Percentiles rank a stretch among this genome's conserved stretches.
Conservation (phyloP, 2,329 filamentous ascomycete species). For the Cladophialophora carrionii region DNA sequence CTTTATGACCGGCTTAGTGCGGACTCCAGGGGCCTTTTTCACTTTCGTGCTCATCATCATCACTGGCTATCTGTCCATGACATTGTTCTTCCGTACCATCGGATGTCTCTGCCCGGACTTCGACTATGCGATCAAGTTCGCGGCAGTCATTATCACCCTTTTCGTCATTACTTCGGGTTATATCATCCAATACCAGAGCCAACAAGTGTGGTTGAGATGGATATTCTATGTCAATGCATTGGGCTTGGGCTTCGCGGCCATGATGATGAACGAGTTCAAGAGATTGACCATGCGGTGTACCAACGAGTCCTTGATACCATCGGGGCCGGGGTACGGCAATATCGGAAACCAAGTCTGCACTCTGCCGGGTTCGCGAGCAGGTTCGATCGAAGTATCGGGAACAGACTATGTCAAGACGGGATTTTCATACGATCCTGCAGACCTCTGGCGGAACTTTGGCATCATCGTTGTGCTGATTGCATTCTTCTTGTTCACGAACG, state of each 20-base stretch:
- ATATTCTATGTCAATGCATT: conserved; percentile 77
- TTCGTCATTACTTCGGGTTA: conserved; percentile 82
- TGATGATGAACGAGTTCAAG: conserved; percentile 89
- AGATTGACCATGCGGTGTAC: conserved; percentile 70
- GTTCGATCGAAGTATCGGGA: conserved; percentile 67
- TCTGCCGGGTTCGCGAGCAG: conserved; percentile 69
- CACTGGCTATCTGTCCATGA: conserved; percentile 71
- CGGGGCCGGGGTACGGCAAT: conserved; percentile 69
- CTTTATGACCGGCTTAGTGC: conserved; percentile 72
- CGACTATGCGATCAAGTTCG: conserved; percentile 82
- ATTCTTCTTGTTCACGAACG: conserved; percentile 45
- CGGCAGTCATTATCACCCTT: conserved; percentile 76
- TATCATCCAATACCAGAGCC: conserved; percentile 75
- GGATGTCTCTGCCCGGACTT: conserved; percentile 78
- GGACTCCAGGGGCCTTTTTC: conserved; percentile 77
- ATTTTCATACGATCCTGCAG: conserved; percentile 67
- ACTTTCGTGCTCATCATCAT: conserved; percentile 74
- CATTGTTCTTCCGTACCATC: conserved; percentile 74
- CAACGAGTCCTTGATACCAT: conserved; percentile 69
- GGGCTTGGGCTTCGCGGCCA: conserved; percentile 71
- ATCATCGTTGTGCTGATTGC: conserved; percentile 46
- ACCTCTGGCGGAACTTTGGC: conserved; percentile 69
- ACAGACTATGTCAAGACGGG: conserved; percentile 68
- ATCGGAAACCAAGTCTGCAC: conserved; percentile 81
- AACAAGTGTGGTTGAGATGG: conserved; percentile 78